A percentile compares a stretch with the other conserved stretches of the same genome.
Evolutionary conservation across 2,329 filamentous ascomycete species (phyloP).

Genomic region (Cercospora sp.): DNA sequence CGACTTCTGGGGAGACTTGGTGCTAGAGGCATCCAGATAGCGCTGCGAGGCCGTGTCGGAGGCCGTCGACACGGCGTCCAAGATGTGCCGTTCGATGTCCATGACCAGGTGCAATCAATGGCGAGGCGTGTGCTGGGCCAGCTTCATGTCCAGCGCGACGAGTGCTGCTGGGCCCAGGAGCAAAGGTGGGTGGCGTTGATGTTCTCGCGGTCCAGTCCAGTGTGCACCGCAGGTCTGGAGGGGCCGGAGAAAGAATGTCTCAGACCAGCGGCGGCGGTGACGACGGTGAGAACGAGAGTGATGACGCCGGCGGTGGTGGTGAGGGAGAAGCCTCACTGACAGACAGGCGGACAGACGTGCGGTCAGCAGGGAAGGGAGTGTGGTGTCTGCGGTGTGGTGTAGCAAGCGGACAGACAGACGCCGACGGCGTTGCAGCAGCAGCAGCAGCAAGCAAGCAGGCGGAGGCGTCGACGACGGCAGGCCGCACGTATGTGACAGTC

Average conservation of each 20-base stretch:
- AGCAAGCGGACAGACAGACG: conserved; percentile 18
- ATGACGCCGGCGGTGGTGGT: background rate
- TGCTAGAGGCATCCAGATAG: conserved; percentile 20
- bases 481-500: conserved; percentile 17
- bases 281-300: background rate
- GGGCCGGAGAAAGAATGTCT: background rate
- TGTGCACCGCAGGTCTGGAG: background rate
- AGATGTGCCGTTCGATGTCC: conserved; percentile 31
- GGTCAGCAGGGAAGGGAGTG: conserved; percentile 12
- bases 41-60: conserved; percentile 18
- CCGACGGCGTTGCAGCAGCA: conserved; percentile 10
- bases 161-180: background rate
- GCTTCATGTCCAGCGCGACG: background rate
- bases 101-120: conserved; percentile 14
- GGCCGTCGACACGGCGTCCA: conserved; percentile 25
- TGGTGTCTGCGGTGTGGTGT: conserved; percentile 10
- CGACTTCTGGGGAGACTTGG: conserved; percentile 18
- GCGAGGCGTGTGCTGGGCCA: background rate
- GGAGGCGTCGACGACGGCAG: conserved; percentile 10
- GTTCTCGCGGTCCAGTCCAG: background rate
- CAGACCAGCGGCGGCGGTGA: background rate
- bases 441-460: background rate
- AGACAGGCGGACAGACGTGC: background rate
- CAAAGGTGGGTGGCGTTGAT: background rate
- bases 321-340: conserved; percentile 9